Conservation (phyloP, 805 yeast genomes). For the Yarrowia alimentaria region DNA sequence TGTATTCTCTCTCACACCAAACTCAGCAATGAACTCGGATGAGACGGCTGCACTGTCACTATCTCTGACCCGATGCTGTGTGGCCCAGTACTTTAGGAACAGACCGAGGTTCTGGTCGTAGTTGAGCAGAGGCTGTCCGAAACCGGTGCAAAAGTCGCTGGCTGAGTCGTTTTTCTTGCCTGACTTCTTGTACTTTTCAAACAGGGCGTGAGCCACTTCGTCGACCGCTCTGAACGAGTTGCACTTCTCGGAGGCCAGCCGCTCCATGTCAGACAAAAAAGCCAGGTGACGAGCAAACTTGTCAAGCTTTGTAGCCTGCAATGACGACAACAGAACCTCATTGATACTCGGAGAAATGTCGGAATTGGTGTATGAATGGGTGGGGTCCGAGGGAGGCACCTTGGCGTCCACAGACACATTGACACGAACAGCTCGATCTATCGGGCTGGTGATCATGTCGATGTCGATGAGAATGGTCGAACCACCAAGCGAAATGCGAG, state of each 20-base stretch:
- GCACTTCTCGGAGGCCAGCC: conserved; percentile 38
- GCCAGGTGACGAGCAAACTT: conserved; percentile 38
- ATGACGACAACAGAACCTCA: conserved; percentile 34
- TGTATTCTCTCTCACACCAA: conserved; percentile 19
- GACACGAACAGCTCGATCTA: conserved; percentile 34
- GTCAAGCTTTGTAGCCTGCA: conserved; percentile 39
- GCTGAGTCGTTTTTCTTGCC: conserved; percentile 19
- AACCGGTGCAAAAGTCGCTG: conserved; percentile 16
- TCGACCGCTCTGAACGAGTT: conserved; percentile 42
- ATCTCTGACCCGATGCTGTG: conserved; percentile 26
- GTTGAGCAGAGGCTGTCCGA: conserved; percentile 40
- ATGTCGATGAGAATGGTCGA: conserved; percentile 42
- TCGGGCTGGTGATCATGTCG: conserved; percentile 32
- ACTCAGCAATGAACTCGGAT: conserved; percentile 7
- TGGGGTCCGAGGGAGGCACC: conserved; percentile 30
- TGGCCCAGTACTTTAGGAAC: conserved; percentile 38
- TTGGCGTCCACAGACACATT: conserved; percentile 37
- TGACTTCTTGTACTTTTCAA: conserved; percentile 20
- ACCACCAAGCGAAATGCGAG: conserved; percentile 42
- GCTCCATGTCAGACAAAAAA: conserved; percentile 40
- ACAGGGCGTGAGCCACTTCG: conserved; percentile 37
- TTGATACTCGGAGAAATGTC: conserved; percentile 34
- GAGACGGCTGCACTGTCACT: conserved; percentile 9
- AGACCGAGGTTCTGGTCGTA: conserved; percentile 38
- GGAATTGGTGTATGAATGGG: conserved; percentile 35